Conservation (phyloP, 305 asterid genomes). For the Fraxinus sp. region DNA sequence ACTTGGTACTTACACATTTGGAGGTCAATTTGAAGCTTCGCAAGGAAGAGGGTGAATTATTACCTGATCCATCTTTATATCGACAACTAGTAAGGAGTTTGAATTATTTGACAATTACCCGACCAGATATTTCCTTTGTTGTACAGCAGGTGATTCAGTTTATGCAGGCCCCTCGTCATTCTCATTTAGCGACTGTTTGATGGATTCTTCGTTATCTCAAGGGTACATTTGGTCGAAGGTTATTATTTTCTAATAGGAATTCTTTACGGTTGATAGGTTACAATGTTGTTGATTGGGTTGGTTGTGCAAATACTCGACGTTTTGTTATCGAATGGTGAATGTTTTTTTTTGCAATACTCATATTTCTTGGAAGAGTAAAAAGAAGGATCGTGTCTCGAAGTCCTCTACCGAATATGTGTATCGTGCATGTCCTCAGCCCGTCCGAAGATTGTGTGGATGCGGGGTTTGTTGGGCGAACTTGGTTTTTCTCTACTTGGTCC, state of each 20-base stretch:
- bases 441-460: no score
- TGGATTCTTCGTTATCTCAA: background rate
- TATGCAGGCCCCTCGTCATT: background rate
- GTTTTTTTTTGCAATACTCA: no score
- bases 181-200: background rate
- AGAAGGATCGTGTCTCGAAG: no score
- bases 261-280: background rate
- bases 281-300: no score
- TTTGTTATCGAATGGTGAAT: no score
- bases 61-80: background rate
- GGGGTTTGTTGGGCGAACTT: no score
- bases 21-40: background rate
- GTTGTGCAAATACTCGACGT: no score
- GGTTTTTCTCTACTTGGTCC: no score
- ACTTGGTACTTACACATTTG: background rate
- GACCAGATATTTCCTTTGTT: background rate
- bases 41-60: background rate
- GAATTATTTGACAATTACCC: background rate
- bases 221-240: background rate
- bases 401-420: no score
- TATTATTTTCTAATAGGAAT: background rate
- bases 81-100: background rate
- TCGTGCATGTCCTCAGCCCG: no score
- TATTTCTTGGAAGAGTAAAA: no score
- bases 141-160: background rate